These are phyloP conservation scores for Coniella vitis DNA, from an alignment of 2,329 filamentous ascomycete species.

Conservation along the genomic window DNA sequence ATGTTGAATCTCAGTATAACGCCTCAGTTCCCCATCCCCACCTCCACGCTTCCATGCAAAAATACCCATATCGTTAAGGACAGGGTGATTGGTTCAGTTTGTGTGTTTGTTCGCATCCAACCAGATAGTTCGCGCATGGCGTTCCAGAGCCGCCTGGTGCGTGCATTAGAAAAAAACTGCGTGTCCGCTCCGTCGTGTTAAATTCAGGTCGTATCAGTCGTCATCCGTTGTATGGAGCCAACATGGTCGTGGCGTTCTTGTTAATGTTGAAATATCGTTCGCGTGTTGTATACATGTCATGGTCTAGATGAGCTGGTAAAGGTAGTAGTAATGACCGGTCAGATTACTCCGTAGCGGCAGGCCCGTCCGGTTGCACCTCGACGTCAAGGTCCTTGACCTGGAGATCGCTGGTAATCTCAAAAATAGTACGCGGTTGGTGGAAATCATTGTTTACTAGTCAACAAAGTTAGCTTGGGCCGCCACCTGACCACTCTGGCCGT, in stretches of 20 bases:
- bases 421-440: slow-evolving; percentile 75
- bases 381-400: slow-evolving; percentile 57
- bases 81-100: slow-evolving; percentile 2
- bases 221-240: slow-evolving; percentile 12
- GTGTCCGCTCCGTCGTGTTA: slow-evolving; percentile 15
- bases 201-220: slow-evolving; percentile 20
- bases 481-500: neutral
- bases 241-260: neutral
- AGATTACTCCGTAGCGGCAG: slow-evolving; percentile 3
- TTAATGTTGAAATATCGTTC: slow-evolving; percentile 14
- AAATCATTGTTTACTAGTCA: slow-evolving; percentile 89
- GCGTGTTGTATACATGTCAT: slow-evolving; percentile 1
- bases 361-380: slow-evolving; percentile 24
- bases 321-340: neutral
- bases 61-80: slow-evolving; percentile 26
- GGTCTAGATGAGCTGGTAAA: neutral
- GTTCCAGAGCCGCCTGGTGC: neutral
- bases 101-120: neutral
- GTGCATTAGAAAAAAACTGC: slow-evolving; percentile 13
- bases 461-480: neutral
- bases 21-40: slow-evolving; percentile 6
- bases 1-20: slow-evolving; percentile 17
- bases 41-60: slow-evolving; percentile 27
- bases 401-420: slow-evolving; percentile 77
- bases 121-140: slow-evolving; percentile 12